Base-by-base conservation (phyloP, 192 early-diverging fungal genomes). In the Backusella australiensis region DNA sequence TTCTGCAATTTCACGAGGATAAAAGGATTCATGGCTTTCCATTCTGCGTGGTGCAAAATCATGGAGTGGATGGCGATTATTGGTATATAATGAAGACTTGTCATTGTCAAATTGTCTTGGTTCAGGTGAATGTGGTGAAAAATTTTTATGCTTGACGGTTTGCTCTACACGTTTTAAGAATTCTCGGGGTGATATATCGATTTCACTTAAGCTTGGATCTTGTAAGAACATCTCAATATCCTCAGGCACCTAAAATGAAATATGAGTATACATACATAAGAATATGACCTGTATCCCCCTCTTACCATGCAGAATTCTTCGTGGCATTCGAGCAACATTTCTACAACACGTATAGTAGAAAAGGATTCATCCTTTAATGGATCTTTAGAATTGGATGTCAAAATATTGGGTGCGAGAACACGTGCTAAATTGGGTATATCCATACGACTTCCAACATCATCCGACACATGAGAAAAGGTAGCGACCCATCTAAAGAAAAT, bases 341-440 rank as follows among this genome's bases (percentile, higher is more conserved):
- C 88, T 21, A 93, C 86, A 21, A 90, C 92, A 41, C 84, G 83
- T 67, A 91, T 93, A 7, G 93, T 90, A n/a, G 89, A 84, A 73
- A 90, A 92, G 69, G 90, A 91, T 44, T 94, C 90, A 70, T 91
- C 90, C 29, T 94, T 89, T 21, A 86, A 80, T 26, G 94, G 92
- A 80, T 95, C 96, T 81, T 93, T 94, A 59, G 89, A 89, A 76
- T 94, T 93, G 14, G 93, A 90, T 76, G 94, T 96, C 34, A 98
- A 85, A 41, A 99, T 92, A 76, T 97, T 98, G 26, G 97, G 97
- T 26, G 96, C 91, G 44, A 99, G 94, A 1, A 99, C 94, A 0
- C 94, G 97, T 0, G 97, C 94, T 67, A 99, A 80, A 77, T 98
- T 99, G 66, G 89, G 89, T 7, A 94, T 80, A 82, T 95, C 93